Evolutionary conservation across 495 filamentous ascomycete species (phyloP).

Genomic region (Neurospora terricola): DNA sequence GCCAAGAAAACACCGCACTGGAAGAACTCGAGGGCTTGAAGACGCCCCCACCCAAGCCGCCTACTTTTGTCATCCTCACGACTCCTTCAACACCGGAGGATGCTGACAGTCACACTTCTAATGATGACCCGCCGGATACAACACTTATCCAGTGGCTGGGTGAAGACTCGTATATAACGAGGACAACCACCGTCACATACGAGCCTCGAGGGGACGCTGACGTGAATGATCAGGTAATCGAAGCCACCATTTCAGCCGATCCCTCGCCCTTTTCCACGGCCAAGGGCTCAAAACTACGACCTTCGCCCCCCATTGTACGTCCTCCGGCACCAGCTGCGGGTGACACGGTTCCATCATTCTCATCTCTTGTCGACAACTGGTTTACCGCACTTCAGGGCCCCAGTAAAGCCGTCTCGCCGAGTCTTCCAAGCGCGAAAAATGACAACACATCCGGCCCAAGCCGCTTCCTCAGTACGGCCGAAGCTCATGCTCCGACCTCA

Average conservation of each 20-base stretch:
- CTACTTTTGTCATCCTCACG: not conserved
- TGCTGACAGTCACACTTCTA: not conserved
- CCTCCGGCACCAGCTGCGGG: not conserved
- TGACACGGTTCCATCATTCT: constrained; percentile 1
- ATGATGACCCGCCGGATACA: not conserved
- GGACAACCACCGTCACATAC: constrained; percentile 23
- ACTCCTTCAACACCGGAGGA: not conserved
- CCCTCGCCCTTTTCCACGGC: constrained; percentile 11
- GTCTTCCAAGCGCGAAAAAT: not conserved
- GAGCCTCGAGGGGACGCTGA: constrained; percentile 22
- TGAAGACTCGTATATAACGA: constrained; percentile 28
- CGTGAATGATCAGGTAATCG: constrained; percentile 18
- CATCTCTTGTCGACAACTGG: constrained; percentile 10
- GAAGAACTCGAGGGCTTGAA: not conserved
- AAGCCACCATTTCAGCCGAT: constrained; percentile 29
- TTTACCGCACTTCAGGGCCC: constrained; percentile 5
- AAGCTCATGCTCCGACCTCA: not conserved
- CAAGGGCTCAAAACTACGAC: constrained; percentile 3
- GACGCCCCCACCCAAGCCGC: not conserved
- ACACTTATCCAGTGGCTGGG: constrained; percentile 23
- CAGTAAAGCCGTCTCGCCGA: not conserved
- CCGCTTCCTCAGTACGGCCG: not conserved
- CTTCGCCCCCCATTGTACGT: constrained; percentile 15
- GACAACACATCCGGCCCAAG: not conserved
- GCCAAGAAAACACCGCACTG: not conserved